phyloP scores from a whole-genome alignment of 768 basidiomycete species.

The Crepidotus variabilis region DNA sequence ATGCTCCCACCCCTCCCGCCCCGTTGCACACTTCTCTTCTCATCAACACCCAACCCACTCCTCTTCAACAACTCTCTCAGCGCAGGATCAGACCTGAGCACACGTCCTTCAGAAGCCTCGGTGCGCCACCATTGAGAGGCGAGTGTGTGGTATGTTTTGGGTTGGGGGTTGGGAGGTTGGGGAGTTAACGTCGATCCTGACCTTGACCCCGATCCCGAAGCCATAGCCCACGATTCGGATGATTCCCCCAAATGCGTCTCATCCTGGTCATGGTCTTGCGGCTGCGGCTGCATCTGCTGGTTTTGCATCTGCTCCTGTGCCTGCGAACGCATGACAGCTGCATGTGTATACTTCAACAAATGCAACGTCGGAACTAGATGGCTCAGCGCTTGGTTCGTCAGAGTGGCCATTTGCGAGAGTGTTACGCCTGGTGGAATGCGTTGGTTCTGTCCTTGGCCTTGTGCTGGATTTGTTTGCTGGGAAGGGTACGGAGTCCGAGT shows the following conservation, averaged over 20 bases:
- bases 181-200: conserved; percentile 32
- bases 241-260: conserved; percentile 40
- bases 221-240: too few relatives aligned
- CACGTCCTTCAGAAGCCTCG: conserved; percentile 49
- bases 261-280: too few relatives aligned
- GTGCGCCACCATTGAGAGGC: conserved; percentile 52
- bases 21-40: too few relatives aligned
- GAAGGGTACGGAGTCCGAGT: neutral
- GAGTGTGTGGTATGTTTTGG: conserved; percentile 4
- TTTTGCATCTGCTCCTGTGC: too few relatives aligned
- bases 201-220: too few relatives aligned
- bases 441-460: conserved; percentile 8
- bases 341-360: conserved; percentile 52
- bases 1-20: too few relatives aligned
- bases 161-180: conserved; percentile 10
- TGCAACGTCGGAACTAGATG: conserved; percentile 45
- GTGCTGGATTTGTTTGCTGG: too few relatives aligned
- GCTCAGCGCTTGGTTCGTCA: conserved; percentile 28
- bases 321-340: conserved; percentile 48
- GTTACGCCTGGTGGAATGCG: conserved; percentile 19
- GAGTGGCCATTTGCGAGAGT: conserved; percentile 20
- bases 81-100: conserved; percentile 42
- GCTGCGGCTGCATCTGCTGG: too few relatives aligned
- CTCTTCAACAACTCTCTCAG: conserved; percentile 45
- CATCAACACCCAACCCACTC: conserved; percentile 38